Base-by-base conservation (phyloP, 352 stramenopile genomes). In the Pythium sukuiense region DNA sequence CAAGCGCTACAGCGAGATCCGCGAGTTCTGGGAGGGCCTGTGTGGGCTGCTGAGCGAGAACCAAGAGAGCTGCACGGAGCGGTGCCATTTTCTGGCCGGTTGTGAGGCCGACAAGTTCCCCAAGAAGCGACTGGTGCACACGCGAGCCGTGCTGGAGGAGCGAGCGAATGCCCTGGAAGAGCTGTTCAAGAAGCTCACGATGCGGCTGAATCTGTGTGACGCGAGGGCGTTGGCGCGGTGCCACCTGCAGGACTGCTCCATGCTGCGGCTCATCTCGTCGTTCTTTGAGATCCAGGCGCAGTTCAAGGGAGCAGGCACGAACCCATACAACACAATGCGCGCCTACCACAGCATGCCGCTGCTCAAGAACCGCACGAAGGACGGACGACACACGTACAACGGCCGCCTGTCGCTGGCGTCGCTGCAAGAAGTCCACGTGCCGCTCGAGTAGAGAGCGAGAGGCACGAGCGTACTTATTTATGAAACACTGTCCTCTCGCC, bases 1-100 rank as follows among this genome's bases (percentile, higher is more conserved):
- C 50, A 85, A 83, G 65, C 81, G 83, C 32, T 92, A 92, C 73
- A 80, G 81, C 67, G 81, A 90, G 65, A 89, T 92, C 65, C 83
- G 83, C 69, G 81, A 76, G 56, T 82, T 92, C 67, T 92, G 78
- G 77, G 63, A 77, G 6, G 55, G 65, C n/a, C 71, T 92, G 46
- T 74, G 77, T 55, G 74, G 70, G 35, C 30, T 69, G 16, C 60
- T 87, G 2, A 62, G 63, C 2, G 69, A 73, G 20, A 74, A 73
- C 60, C 58, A 64, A n/a, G 39, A 55, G 0, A 59, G 64, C 13
- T 90, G 83, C 67, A 81, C 72, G 0, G 83, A 92, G 56, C 76
- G 77, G 39, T 84, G 74, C 63, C 83, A 92, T 63, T 92, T 90
- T 55, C 72, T 92, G 27, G 76, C 73, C 3, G 83, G 83, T 12